Base-by-base conservation (phyloP, 177 flowering plant species). In the Vitis hybrid region DNA sequence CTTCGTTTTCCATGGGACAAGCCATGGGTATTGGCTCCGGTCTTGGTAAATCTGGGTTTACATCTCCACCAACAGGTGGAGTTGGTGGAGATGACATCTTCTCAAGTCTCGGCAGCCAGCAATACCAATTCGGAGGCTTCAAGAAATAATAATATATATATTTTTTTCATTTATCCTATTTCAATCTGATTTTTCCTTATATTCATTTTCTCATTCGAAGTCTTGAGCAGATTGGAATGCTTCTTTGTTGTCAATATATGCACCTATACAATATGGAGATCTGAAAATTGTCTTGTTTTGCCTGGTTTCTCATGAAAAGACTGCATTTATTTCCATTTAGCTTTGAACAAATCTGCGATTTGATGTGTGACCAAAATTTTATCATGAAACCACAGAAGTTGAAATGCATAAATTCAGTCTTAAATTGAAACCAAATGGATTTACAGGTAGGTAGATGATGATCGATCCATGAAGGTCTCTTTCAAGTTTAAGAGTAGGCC, bases 21-120 rank as follows among this genome's bases (percentile, higher is more conserved):
- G 90, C 95, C 50, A 93, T 93, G 98, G 97, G 95, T 32, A 19
- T 69, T 1, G 97, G 97, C 1, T 80, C 93, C 10, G 92, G 90
- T 68, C 81, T 85, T 49, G 89, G 88, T 74, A 81, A 59, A 71
- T 74, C 90, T 1, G 85, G 87, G 27, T 74, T 76, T 52, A 11
- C 81, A 64, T 69, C 84, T 17, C 56, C 88, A 58, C 65, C 72
- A 18, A 63, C 61, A 0, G 75, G 50, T 11, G 81, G 62, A 14
- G 82, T 57, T 0, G 75, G 50, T 11, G 81, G 62, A 14, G 82
- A 84, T 64, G 86, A 84, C 72, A 64, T 84, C 68, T 89, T 89
- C 76, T 85, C 93, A 1, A 82, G 69, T 74, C 77, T 79, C 52
- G 66, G 78, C 52, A 67, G 74, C 76, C 82, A 75, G 60, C 80